phyloP scores from a whole-genome alignment of 169 alveolate species.

The Eimeria nieschulzi region DNA sequence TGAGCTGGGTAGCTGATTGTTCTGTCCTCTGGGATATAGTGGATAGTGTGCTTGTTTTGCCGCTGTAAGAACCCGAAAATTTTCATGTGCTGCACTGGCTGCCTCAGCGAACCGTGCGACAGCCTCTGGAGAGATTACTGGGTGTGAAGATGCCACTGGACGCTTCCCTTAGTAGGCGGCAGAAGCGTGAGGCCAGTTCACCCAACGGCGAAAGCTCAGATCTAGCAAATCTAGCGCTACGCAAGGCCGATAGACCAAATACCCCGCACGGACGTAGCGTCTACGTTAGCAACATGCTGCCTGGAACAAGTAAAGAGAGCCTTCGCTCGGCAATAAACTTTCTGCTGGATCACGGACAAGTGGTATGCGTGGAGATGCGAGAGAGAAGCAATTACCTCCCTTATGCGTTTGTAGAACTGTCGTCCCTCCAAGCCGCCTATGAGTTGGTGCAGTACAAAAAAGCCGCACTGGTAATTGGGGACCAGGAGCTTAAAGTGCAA shows the following conservation, averaged over 20 bases:
- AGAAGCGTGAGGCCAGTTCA: not conserved
- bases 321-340: constrained; percentile 59
- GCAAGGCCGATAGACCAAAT: constrained; percentile 49
- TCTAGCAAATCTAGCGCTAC: not conserved
- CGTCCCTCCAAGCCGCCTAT: constrained; percentile 70
- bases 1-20: no score
- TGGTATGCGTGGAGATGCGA: constrained; percentile 67
- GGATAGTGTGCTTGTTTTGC: no score
- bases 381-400: constrained; percentile 67
- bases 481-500: constrained; percentile 71
- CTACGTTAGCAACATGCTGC: constrained; percentile 68
- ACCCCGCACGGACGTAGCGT: constrained; percentile 74
- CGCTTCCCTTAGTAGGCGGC: constrained; percentile 61
- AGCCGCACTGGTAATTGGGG: constrained; percentile 67
- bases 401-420: constrained; percentile 71
- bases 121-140: constrained; percentile 69
- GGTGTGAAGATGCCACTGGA: constrained; percentile 74
- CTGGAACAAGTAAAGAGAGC: constrained; percentile 68
- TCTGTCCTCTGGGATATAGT: no score
- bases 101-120: constrained; percentile 69
- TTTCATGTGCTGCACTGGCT: not conserved
- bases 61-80: no score
- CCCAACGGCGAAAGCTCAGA: not conserved
- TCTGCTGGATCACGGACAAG: constrained; percentile 66
- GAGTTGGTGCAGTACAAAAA: constrained; percentile 71